A percentile compares a stretch with the other conserved stretches of the same genome.
Evolutionary conservation across 108 stramenopile species (phyloP).

Genomic region (Conticribra weissflogii): DNA sequence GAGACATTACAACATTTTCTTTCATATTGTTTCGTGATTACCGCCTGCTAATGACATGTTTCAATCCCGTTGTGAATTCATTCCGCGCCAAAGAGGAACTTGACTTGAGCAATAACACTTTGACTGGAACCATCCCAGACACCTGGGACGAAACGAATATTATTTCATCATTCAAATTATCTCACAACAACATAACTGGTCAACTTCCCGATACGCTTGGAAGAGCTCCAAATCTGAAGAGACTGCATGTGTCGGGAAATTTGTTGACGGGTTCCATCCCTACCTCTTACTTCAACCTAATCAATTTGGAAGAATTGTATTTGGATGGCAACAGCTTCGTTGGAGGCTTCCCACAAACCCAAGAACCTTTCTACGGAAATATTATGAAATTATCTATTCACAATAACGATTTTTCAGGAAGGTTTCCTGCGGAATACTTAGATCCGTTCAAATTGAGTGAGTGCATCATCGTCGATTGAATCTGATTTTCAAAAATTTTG

Average conservation of each 20-base stretch:
- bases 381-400: constrained; percentile 21
- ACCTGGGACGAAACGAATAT: neutral
- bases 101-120: neutral
- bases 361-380: constrained; percentile 19
- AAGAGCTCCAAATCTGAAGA: neutral
- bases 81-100: too few relatives aligned
- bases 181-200: neutral
- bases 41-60: too few relatives aligned
- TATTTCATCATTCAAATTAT: neutral
- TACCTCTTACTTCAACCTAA: constrained; percentile 8
- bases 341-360: constrained; percentile 13
- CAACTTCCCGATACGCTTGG: constrained; percentile 6
- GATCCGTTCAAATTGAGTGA: constrained; percentile 26
- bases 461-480: neutral
- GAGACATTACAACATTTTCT: neutral
- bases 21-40: neutral
- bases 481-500: neutral
- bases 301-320: constrained; percentile 20
- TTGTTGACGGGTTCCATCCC: constrained; percentile 15
- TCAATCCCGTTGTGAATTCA: too few relatives aligned
- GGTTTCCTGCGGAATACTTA: constrained; percentile 35
- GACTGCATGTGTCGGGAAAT: constrained; percentile 1
- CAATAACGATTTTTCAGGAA: constrained; percentile 24
- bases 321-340: constrained; percentile 16
- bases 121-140: constrained; percentile 3